A percentile compares a stretch with the other conserved stretches of the same genome.
Evolutionary conservation across 305 asterid species (phyloP).

Genomic region (Fraxinus velutina): DNA sequence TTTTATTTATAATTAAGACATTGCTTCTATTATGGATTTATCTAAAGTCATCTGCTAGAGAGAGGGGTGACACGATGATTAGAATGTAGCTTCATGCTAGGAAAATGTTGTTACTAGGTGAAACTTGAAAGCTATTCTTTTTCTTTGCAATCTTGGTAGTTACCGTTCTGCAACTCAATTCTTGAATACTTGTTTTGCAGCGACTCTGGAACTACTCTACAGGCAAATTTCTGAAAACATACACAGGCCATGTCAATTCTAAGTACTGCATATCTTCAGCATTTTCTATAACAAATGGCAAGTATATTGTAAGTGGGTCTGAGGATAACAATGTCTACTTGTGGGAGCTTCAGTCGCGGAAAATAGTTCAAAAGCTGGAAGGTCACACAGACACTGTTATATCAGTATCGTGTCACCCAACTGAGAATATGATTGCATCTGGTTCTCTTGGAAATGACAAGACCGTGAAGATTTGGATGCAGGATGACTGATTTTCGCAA

Average conservation of each 20-base stretch:
- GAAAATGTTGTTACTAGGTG: neutral
- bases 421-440: constrained; percentile 73
- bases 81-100: neutral
- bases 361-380: constrained; percentile 86
- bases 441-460: constrained; percentile 77
- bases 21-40: neutral
- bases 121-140: neutral
- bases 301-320: constrained; percentile 87
- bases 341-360: constrained; percentile 92
- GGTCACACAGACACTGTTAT: constrained; percentile 80
- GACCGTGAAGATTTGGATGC: constrained; percentile 78
- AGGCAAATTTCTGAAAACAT: constrained; percentile 84
- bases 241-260: constrained; percentile 77
- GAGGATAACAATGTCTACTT: constrained; percentile 77
- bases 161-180: constrained; percentile 6
- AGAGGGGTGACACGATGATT: neutral
- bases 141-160: neutral
- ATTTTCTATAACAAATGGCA: constrained; percentile 83
- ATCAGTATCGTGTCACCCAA: constrained; percentile 81
- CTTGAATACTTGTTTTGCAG: constrained; percentile 44
- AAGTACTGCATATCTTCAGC: constrained; percentile 75
- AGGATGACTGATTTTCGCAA: constrained; percentile 39
- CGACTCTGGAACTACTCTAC: constrained; percentile 87
- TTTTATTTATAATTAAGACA: neutral
- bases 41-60: neutral